Evolutionary conservation across 2,329 filamentous ascomycete genomes (phyloP).

Genomic region (Ceratocystis lukuohia): DNA sequence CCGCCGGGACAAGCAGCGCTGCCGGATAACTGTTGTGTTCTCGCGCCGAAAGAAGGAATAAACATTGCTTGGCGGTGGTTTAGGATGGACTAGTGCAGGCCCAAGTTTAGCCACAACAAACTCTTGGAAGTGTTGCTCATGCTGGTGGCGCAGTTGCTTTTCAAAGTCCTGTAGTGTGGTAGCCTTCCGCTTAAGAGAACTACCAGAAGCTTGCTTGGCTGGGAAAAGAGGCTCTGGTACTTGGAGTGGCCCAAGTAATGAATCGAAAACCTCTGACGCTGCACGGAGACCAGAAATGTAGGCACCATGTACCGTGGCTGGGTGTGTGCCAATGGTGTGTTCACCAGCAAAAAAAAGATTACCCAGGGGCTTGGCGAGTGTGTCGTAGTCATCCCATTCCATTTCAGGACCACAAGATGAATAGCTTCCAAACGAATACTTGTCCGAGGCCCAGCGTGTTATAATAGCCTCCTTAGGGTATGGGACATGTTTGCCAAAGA

Average conservation of each 20-base stretch:
- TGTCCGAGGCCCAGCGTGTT: slow-evolving; percentile 83
- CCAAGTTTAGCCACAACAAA: slow-evolving; percentile 49
- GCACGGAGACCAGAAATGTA: slow-evolving; percentile 87
- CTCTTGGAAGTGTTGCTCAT: slow-evolving; percentile 41
- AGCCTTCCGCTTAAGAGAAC: slow-evolving; percentile 42
- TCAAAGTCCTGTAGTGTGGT: slow-evolving; percentile 16
- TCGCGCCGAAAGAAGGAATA: slow-evolving; percentile 82
- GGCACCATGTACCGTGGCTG: slow-evolving; percentile 91
- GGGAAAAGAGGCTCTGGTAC: slow-evolving; percentile 63
- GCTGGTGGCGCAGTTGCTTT: slow-evolving; percentile 40
- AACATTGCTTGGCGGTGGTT: slow-evolving; percentile 64
- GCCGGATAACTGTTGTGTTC: slow-evolving; percentile 50
- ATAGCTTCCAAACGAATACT: slow-evolving; percentile 86
- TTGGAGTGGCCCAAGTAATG: slow-evolving; percentile 67
- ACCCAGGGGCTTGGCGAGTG: slow-evolving; percentile 71
- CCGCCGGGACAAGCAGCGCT: slow-evolving; percentile 40
- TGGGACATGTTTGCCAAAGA: slow-evolving; percentile 61
- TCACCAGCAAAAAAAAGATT: slow-evolving; percentile 93
- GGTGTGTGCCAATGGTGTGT: slow-evolving; percentile 89
- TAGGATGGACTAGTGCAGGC: slow-evolving; percentile 58
- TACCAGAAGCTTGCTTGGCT: slow-evolving; percentile 39
- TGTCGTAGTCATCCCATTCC: slow-evolving; percentile 75
- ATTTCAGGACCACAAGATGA: slow-evolving; percentile 82
- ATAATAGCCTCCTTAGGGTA: slow-evolving; percentile 74
- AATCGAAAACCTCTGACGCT: slow-evolving; percentile 71